A percentile compares a stretch with the other conserved stretches of the same genome.
phyloP scores from a whole-genome alignment of 2,329 filamentous ascomycete species.

The Aspergillus sp. region DNA sequence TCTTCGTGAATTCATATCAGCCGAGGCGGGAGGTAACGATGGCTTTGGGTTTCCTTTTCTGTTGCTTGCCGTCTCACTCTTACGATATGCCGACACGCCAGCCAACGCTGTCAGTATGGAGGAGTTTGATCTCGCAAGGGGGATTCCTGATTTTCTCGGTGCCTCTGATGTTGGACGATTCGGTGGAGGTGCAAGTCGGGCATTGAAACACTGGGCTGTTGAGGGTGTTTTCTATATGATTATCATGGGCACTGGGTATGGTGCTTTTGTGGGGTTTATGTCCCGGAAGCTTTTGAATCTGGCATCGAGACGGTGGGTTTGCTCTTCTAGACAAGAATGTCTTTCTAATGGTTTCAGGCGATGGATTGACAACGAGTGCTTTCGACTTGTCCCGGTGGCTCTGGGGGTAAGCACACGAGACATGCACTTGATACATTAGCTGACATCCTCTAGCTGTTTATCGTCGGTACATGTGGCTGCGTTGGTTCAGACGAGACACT shows the following conservation, averaged over 20 bases:
- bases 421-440: too few relatives aligned
- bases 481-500: conserved; percentile 58
- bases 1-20: conserved; percentile 58
- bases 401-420: conserved; percentile 39
- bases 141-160: conserved; percentile 22
- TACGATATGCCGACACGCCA: conserved; percentile 47
- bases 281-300: background rate
- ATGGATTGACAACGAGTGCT: conserved; percentile 55
- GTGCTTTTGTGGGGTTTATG: conserved; percentile 46
- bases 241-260: conserved; percentile 49
- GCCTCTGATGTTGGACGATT: conserved; percentile 45
- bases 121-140: conserved; percentile 14
- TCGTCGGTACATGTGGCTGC: conserved; percentile 54
- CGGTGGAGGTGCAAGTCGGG: conserved; percentile 48
- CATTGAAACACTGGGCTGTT: conserved; percentile 54
- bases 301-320: background rate
- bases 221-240: conserved; percentile 60
- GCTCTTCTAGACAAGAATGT: conserved; percentile 1
- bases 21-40: conserved; percentile 59
- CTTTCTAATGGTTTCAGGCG: conserved; percentile 27
- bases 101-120: conserved; percentile 12
- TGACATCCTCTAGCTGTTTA: conserved; percentile 39
- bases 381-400: conserved; percentile 49
- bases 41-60: conserved; percentile 61
- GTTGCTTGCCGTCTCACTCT: conserved; percentile 53